Evolutionary conservation across 306 rosid genomes (phyloP).

Genomic region (Pterocarpus macrocarpus): DNA sequence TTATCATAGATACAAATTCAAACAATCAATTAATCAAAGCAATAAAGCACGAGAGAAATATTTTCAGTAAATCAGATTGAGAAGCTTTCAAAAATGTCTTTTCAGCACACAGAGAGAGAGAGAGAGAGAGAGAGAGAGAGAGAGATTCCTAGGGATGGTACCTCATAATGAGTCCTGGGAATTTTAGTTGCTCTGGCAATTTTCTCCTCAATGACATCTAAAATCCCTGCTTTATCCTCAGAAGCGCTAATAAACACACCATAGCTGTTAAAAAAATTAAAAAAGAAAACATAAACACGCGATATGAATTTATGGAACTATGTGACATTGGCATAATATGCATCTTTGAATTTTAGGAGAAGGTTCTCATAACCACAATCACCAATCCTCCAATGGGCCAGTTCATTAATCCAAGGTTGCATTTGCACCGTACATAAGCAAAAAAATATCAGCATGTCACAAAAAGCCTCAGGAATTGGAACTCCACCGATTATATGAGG

Average conservation of each 20-base stretch:
- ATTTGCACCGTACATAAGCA: background rate
- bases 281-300: conserved; percentile 25
- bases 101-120: background rate
- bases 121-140: background rate
- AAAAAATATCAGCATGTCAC: conserved; percentile 31
- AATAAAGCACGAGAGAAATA: conserved; percentile 16
- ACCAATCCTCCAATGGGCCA: conserved; percentile 19
- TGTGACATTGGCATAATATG: conserved; percentile 19
- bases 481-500: conserved; percentile 19
- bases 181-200: conserved; percentile 85
- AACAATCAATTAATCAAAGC: conserved; percentile 5
- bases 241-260: conserved; percentile 78
- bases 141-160: conserved; percentile 40
- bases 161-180: conserved; percentile 91
- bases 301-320: conserved; percentile 32
- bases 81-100: conserved; percentile 17
- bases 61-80: conserved; percentile 3
- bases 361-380: conserved; percentile 28
- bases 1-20: conserved; percentile 20
- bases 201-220: conserved; percentile 81
- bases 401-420: conserved; percentile 19
- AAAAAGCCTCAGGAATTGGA: conserved; percentile 21
- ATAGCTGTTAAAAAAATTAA: conserved; percentile 62
- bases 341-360: conserved; percentile 27
- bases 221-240: conserved; percentile 72